Percentiles rank a stretch among this genome's conserved stretches.
Evolutionary conservation across 352 stramenopile species (phyloP).

Genomic region (Phytopythium sindhum): DNA sequence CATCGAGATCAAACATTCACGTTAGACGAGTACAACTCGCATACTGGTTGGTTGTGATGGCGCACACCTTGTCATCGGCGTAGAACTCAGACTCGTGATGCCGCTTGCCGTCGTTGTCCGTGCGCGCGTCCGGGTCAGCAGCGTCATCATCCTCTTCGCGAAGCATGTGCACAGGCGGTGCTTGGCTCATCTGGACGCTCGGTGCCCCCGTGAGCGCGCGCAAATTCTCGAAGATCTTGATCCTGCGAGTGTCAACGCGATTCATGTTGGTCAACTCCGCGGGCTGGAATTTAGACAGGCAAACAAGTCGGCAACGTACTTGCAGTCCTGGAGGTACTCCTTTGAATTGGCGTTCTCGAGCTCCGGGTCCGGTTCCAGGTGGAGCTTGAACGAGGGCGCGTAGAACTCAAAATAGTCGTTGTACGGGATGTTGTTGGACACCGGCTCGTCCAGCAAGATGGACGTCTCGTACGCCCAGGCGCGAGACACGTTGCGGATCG

Average conservation of each 20-base stretch:
- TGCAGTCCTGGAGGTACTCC: slow-evolving; percentile 85
- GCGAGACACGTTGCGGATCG: slow-evolving; percentile 85
- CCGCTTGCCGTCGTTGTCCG: slow-evolving; percentile 69
- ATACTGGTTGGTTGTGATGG: background rate
- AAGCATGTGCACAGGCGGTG: slow-evolving; percentile 64
- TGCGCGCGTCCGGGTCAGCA: slow-evolving; percentile 58
- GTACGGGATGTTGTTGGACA: slow-evolving; percentile 82
- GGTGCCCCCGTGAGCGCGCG: slow-evolving; percentile 65
- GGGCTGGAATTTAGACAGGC: background rate
- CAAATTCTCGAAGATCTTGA: slow-evolving; percentile 85
- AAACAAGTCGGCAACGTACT: slow-evolving; percentile 33
- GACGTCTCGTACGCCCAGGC: slow-evolving; percentile 98
- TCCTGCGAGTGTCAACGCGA: slow-evolving; percentile 22
- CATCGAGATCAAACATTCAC: background rate
- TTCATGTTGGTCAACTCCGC: background rate
- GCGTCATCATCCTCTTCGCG: slow-evolving; percentile 82
- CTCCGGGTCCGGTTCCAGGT: slow-evolving; percentile 73
- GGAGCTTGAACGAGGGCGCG: slow-evolving; percentile 80
- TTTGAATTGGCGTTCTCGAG: slow-evolving; percentile 78
- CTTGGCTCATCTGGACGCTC: slow-evolving; percentile 80
- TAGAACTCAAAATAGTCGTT: slow-evolving; percentile 88
- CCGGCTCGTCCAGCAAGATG: slow-evolving; percentile 83
- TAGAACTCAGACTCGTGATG: slow-evolving; percentile 85
- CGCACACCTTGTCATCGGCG: slow-evolving; percentile 61
- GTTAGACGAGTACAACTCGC: background rate